phyloP scores from a whole-genome alignment of 2,329 filamentous ascomycete genomes.

The Zalaria obscura region DNA sequence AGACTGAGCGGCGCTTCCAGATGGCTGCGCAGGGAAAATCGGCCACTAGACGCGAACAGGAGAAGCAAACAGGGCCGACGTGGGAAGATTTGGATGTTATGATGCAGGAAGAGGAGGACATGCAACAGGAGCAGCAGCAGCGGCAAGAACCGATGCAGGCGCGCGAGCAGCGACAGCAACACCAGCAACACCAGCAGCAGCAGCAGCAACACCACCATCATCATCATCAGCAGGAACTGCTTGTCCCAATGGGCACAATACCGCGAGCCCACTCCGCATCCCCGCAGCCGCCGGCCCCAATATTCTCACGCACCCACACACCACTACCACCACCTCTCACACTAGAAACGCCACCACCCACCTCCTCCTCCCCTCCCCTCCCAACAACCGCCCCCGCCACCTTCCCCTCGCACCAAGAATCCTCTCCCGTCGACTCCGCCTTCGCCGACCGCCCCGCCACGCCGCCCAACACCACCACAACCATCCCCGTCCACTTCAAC shows the following conservation, averaged over 20 bases:
- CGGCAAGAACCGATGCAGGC: too few relatives aligned
- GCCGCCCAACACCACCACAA: slow-evolving; percentile 2
- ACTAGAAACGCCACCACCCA: background rate
- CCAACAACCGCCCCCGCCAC: background rate
- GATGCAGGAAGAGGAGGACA: too few relatives aligned
- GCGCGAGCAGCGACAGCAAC: background rate
- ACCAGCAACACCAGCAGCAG: background rate
- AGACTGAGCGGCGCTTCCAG: slow-evolving; percentile 52
- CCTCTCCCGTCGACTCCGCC: slow-evolving; percentile 1
- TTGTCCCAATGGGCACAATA: too few relatives aligned
- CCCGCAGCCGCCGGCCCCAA: too few relatives aligned
- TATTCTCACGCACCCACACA: too few relatives aligned
- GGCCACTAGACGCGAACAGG: too few relatives aligned
- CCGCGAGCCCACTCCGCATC: too few relatives aligned
- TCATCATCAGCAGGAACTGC: too few relatives aligned
- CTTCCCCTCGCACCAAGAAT: slow-evolving; percentile 1
- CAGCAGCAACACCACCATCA: background rate
- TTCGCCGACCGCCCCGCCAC: background rate
- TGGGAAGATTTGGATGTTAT: too few relatives aligned
- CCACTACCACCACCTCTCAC: too few relatives aligned
- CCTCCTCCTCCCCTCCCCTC: background rate
- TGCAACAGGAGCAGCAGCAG: too few relatives aligned
- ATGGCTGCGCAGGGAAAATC: background rate
- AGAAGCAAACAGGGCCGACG: too few relatives aligned
- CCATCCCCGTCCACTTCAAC: slow-evolving; percentile 8